A percentile compares a stretch with the other conserved stretches of the same genome.
Conservation (phyloP, 129 eudicot species). For the Pseudognaphalium luteoalbum region DNA sequence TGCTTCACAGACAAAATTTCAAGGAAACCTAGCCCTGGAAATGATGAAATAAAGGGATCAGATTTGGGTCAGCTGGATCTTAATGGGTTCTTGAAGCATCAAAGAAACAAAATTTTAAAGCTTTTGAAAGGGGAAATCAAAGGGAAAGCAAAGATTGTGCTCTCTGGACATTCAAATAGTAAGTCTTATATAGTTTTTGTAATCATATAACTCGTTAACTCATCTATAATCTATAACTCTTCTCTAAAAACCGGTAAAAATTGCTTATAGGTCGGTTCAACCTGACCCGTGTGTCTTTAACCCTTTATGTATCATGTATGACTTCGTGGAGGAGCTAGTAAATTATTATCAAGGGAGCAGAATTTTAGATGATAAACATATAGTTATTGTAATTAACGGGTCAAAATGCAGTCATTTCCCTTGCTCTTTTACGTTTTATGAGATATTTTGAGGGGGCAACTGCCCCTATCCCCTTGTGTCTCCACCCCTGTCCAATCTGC, state of each 20-base stretch:
- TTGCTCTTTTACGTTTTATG: no score
- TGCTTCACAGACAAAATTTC: conserved; percentile 39
- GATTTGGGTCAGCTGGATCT: conserved; percentile 35
- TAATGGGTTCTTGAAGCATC: conserved; percentile 58
- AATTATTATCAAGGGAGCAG: no score
- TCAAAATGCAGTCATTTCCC: no score
- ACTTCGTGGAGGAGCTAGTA: background rate
- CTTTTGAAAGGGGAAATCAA: conserved; percentile 53
- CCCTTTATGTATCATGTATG: background rate
- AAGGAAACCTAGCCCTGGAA: conserved; percentile 24
- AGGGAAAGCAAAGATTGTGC: conserved; percentile 74
- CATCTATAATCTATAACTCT: background rate
- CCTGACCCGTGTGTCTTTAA: no score
- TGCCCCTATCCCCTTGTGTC: no score
- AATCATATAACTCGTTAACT: background rate
- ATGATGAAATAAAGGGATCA: conserved; percentile 29
- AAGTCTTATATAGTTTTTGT: conserved; percentile 26
- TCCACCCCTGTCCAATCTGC: background rate
- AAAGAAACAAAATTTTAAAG: conserved; percentile 46
- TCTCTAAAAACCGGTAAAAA: no score
- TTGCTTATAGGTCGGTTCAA: no score
- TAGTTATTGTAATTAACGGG: no score
- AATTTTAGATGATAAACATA: no score
- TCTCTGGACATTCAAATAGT: conserved; percentile 86
- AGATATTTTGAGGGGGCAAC: no score